Conservation (phyloP, 352 stramenopile genomes). For the Vaucheria bursata region DNA sequence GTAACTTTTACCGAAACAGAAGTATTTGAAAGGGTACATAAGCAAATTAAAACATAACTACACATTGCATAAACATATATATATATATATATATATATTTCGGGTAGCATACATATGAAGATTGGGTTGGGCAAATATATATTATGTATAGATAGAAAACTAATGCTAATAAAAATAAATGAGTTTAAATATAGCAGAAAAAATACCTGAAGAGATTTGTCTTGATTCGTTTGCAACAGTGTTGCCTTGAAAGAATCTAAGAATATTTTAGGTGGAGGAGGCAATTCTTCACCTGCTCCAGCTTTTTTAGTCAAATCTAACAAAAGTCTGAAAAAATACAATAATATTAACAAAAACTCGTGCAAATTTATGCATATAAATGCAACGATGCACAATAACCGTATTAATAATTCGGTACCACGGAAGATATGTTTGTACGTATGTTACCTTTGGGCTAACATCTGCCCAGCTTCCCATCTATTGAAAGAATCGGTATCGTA, state of each 20-base stretch:
- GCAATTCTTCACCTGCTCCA: conserved; percentile 10
- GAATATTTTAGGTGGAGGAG: conserved; percentile 12
- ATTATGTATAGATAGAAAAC: too few relatives aligned
- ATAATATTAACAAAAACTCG: too few relatives aligned
- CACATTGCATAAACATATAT: too few relatives aligned
- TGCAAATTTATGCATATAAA: too few relatives aligned
- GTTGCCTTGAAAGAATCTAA: conserved; percentile 51
- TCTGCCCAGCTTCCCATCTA: conserved; percentile 64
- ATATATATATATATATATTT: conserved; percentile 14
- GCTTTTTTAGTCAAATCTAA: conserved; percentile 1
- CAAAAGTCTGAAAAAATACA: conserved; percentile 1
- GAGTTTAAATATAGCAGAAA: too few relatives aligned
- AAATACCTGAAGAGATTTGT: conserved; percentile 9
- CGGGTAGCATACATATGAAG: neutral
- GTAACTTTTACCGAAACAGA: neutral
- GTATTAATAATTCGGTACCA: neutral
- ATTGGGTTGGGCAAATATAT: too few relatives aligned
- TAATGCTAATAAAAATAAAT: too few relatives aligned
- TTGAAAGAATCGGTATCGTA: conserved; percentile 73
- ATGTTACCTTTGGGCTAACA: conserved; percentile 49
- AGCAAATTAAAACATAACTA: too few relatives aligned
- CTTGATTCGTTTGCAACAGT: conserved; percentile 11
- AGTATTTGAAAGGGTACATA: too few relatives aligned
- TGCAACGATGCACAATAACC: too few relatives aligned
- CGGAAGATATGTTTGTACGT: too few relatives aligned